Conservation (phyloP, 371 early-diverging fungal species). For the Lichtheimia ramosa region DNA sequence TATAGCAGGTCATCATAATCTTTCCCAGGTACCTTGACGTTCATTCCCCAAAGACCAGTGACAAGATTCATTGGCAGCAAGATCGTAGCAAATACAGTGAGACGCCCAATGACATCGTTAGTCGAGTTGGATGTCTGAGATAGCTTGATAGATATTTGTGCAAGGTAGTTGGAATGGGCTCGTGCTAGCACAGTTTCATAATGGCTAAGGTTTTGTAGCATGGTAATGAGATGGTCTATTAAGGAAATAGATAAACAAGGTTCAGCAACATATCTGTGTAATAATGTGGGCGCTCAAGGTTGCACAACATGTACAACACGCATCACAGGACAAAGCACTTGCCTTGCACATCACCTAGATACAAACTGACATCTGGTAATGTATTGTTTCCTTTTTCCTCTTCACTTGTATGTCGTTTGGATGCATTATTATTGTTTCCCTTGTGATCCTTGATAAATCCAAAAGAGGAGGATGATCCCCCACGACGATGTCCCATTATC, state of each 20-base stretch:
- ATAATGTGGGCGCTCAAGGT: too few relatives aligned
- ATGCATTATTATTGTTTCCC: neutral
- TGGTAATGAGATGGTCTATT: conserved; percentile 89
- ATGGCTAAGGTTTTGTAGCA: conserved; percentile 87
- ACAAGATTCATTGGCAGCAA: conserved; percentile 91
- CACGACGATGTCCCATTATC: conserved; percentile 6
- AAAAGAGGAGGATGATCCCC: conserved; percentile 9
- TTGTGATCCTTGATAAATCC: conserved; percentile 10
- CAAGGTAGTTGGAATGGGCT: conserved; percentile 92
- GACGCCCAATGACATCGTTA: conserved; percentile 83
- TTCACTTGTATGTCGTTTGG: neutral
- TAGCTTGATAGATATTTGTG: conserved; percentile 92
- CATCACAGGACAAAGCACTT: conserved; percentile 29
- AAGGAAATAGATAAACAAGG: neutral
- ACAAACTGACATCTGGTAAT: conserved; percentile 54
- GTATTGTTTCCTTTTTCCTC: conserved; percentile 22
- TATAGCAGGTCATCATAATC: conserved; percentile 47
- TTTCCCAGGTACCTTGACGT: conserved; percentile 77
- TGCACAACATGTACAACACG: too few relatives aligned
- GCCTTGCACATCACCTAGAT: conserved; percentile 91
- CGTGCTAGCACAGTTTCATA: conserved; percentile 89
- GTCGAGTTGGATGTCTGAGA: conserved; percentile 89
- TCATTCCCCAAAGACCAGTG: conserved; percentile 75
- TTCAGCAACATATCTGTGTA: too few relatives aligned
- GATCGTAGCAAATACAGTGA: conserved; percentile 89